Base-by-base conservation (phyloP, 2,329 filamentous ascomycete species). In the Pestalotiopsis sp. region DNA sequence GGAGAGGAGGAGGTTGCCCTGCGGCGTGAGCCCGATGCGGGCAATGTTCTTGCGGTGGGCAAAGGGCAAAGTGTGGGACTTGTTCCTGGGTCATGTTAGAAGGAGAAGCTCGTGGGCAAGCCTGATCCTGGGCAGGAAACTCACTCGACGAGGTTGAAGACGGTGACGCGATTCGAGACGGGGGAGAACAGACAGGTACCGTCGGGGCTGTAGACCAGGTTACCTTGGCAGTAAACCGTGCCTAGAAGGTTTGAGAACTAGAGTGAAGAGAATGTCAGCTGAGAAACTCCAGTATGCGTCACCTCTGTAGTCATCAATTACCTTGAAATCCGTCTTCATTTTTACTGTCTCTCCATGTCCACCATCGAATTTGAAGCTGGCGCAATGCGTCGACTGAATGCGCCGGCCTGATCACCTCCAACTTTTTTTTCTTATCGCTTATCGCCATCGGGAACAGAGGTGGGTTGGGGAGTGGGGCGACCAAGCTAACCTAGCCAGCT, bases 271-370 rank as follows among this genome's bases (percentile, higher is more conserved):
- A 61, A 9, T 26, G n/a, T 14, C 55, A 58, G 52, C 4, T 5
- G 44, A 17, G 5, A 57, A 3, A 22, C 10, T 10, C 14, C 17
- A 17, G 14, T 26, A 24, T 9, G 9, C 7, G 24, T 14, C 3
- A 1, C 17, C 22, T 58, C 3, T 48, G 63, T 24, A 57, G 55
- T 35, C 44, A 17, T 65, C 68, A 68, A 80, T 71, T 82, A 97
- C 95, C 90, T 96, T 97, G 81, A 98, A 99, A 83, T 98, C 95
- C 73, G 94, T 98, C 92, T 98, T 99, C 96, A 99, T 99, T 79
- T 81, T 89, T 79, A 80, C 75, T 71, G 68, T 71, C 72, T 72
- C 66, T 40, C 69, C 77, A 66, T 66, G 17, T 10, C 22, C n/a
- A 11, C n/a, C 3, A 22, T 22, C 22, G 35, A 57, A 39, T 40